Conservation (phyloP, 768 basidiomycete genomes). For the Tricholoma hemisulphureum region DNA sequence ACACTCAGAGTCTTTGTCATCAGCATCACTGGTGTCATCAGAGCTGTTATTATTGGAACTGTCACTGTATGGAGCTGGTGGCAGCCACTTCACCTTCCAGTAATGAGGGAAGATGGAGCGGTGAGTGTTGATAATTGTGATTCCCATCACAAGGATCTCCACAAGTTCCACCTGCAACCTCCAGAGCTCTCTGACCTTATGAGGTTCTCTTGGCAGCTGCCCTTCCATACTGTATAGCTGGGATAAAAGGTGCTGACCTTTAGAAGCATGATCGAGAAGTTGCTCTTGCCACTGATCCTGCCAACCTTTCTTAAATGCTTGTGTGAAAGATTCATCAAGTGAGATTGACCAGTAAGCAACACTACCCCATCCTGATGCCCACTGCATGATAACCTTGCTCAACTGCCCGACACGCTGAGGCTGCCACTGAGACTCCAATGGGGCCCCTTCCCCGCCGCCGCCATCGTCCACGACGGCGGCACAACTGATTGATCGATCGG, state of each 20-base stretch:
- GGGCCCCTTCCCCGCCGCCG: no score
- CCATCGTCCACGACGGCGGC: no score
- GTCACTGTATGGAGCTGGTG: neutral
- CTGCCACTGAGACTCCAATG: no score
- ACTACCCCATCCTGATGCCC: neutral
- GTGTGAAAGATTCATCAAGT: neutral
- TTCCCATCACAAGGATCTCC: constrained; percentile 1
- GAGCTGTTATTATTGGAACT: neutral
- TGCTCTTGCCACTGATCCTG: neutral
- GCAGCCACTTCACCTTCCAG: neutral
- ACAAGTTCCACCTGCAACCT: neutral
- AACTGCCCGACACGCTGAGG: neutral
- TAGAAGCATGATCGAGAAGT: neutral
- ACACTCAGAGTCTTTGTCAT: neutral
- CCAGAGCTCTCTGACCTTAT: constrained; percentile 3
- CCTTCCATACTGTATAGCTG: neutral
- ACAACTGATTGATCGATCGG: no score
- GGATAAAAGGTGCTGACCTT: neutral
- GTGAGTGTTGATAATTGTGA: neutral
- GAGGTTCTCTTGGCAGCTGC: neutral
- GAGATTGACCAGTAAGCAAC: neutral
- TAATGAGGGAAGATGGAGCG: neutral
- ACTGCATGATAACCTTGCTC: neutral
- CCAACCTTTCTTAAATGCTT: neutral
- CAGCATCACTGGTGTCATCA: neutral